These are phyloP conservation scores for Phytophthora quininea DNA, from an alignment of 352 stramenopile species.

Conservation along the genomic window DNA sequence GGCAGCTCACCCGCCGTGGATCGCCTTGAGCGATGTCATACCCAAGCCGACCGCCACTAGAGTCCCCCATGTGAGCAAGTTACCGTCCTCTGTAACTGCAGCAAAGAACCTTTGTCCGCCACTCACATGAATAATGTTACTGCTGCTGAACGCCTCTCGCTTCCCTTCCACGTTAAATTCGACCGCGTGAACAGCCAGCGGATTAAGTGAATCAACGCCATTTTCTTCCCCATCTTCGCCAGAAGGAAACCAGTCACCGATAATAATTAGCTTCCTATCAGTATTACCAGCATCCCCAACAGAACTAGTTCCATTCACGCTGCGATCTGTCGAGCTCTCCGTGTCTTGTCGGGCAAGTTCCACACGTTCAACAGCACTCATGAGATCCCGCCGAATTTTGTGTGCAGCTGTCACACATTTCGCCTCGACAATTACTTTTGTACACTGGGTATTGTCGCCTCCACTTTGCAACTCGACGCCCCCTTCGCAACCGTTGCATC, in stretches of 20 bases:
- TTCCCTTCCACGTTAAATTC: constrained; percentile 23
- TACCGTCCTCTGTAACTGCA: constrained; percentile 43
- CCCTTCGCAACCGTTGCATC: constrained; percentile 29
- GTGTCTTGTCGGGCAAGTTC: constrained; percentile 29
- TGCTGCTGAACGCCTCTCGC: neutral
- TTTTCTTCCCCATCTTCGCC: constrained; percentile 17
- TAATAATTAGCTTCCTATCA: constrained; percentile 37
- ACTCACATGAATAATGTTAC: constrained; percentile 42
- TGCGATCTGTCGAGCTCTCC: constrained; percentile 20
- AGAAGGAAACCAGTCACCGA: constrained; percentile 57
- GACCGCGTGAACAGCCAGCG: constrained; percentile 23
- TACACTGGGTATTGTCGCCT: constrained; percentile 17
- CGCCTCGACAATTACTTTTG: constrained; percentile 30
- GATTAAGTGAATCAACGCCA: neutral
- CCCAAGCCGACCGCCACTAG: constrained; percentile 60
- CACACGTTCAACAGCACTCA: constrained; percentile 26
- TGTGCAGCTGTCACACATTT: constrained; percentile 32
- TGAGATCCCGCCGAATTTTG: constrained; percentile 31
- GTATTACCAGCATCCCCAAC: neutral
- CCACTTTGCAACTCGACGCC: constrained; percentile 22
- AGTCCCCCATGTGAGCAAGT: constrained; percentile 72
- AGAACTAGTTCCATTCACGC: neutral
- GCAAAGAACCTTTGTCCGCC: constrained; percentile 69
- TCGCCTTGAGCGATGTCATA: constrained; percentile 54
- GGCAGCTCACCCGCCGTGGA: constrained; percentile 42